These are phyloP conservation scores for Penicillium fimorum DNA, from an alignment of 495 filamentous ascomycete species.

Conservation along the genomic window DNA sequence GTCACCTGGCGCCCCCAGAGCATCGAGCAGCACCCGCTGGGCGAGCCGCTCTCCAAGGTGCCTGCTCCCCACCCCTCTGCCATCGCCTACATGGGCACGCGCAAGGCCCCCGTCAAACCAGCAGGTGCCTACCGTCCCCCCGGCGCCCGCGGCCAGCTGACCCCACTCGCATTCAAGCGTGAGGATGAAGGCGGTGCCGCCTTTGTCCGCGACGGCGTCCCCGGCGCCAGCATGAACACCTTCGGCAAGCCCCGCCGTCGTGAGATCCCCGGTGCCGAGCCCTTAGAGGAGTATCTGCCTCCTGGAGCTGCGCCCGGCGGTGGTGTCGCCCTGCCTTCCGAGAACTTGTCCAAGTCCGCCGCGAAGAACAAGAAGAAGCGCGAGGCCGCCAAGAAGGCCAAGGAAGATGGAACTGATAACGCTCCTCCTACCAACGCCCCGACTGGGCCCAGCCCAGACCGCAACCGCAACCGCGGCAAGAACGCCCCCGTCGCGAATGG, in stretches of 20 bases:
- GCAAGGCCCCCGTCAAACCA: conserved; percentile 91
- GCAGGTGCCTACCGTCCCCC: conserved; percentile 94
- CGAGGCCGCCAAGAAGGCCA: conserved; percentile 84
- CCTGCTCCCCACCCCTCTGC: conserved; percentile 85
- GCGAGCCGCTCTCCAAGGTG: conserved; percentile 72
- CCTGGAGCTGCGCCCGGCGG: conserved; percentile 69
- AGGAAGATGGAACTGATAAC: conserved; percentile 63
- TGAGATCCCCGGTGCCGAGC: conserved; percentile 77
- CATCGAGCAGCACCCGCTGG: conserved; percentile 54
- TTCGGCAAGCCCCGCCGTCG: conserved; percentile 71
- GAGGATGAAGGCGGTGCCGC: conserved; percentile 96
- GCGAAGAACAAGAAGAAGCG: conserved; percentile 99
- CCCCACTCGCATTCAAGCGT: conserved; percentile 92
- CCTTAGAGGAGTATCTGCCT: conserved; percentile 58
- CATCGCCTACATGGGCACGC: conserved; percentile 73
- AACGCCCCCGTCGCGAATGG: conserved; percentile 32
- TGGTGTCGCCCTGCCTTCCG: conserved; percentile 60
- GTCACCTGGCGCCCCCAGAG: conserved; percentile 84
- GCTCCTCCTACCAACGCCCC: conserved; percentile 61
- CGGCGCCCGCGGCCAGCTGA: conserved; percentile 85
- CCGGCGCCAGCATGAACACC: conserved; percentile 63
- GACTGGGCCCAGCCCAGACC: conserved; percentile 45
- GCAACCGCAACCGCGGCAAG: conserved; percentile 39
- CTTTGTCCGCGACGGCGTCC: conserved; percentile 76
- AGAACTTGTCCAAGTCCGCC: conserved; percentile 78